Percentiles rank a stretch among this genome's conserved stretches.
Evolutionary conservation across 306 rosid genomes (phyloP).

Genomic region (Pachyrhizus erosus): DNA sequence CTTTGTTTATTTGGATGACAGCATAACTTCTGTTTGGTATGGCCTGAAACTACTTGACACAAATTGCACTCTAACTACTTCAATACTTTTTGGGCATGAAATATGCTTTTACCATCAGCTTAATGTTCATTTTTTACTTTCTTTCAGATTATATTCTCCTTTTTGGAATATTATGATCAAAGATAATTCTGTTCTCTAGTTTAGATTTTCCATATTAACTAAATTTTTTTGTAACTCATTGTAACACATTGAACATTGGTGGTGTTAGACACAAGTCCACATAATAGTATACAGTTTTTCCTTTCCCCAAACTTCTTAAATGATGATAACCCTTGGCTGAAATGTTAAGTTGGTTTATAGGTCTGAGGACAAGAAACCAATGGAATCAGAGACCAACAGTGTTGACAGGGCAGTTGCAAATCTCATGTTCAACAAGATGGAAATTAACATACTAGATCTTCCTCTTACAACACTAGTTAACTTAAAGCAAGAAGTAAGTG

Average conservation of each 20-base stretch:
- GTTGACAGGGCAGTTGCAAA: constrained; percentile 86
- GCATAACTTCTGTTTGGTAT: constrained; percentile 13
- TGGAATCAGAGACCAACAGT: constrained; percentile 71
- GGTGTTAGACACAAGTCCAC: neutral
- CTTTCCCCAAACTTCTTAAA: neutral
- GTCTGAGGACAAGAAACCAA: constrained; percentile 47
- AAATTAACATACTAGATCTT: constrained; percentile 44
- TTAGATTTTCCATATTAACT: neutral
- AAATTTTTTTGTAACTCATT: neutral
- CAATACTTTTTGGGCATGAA: neutral
- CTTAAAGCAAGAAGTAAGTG: constrained; percentile 30
- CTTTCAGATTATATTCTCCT: neutral
- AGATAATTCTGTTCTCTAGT: neutral
- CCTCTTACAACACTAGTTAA: constrained; percentile 41
- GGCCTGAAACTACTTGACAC: neutral
- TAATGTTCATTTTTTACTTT: neutral
- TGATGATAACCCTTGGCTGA: constrained; percentile 26
- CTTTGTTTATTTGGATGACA: neutral
- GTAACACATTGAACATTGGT: neutral
- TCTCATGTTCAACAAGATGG: constrained; percentile 76
- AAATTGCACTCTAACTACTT: neutral
- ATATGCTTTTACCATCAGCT: neutral
- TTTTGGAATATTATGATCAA: neutral
- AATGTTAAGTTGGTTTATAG: constrained; percentile 47
- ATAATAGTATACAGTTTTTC: constrained; percentile 1